These are phyloP conservation scores for Fomitopsis schrenkii DNA, from an alignment of 1,284 basidiomycete species.

Conservation along the genomic window DNA sequence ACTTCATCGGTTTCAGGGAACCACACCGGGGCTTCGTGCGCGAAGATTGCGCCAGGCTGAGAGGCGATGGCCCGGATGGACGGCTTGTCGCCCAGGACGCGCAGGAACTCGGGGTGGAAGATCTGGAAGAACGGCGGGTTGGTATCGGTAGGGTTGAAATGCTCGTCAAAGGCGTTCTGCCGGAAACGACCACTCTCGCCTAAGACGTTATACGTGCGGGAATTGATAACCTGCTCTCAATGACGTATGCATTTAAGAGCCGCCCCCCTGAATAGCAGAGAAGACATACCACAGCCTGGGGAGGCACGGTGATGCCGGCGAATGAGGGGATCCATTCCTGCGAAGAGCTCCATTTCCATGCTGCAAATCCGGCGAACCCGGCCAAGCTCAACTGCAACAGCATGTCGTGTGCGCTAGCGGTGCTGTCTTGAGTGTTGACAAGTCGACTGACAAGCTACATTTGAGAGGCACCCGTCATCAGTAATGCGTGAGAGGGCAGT, in stretches of 20 bases:
- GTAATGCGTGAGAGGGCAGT: not conserved
- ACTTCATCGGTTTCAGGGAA: conserved; percentile 55
- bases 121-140: conserved; percentile 65
- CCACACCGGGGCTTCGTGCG: conserved; percentile 74
- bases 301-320: conserved; percentile 7
- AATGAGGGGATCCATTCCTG: not conserved
- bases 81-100: conserved; percentile 54
- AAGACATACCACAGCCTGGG: conserved; percentile 21
- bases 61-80: conserved; percentile 55
- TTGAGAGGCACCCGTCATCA: not conserved
- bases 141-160: conserved; percentile 38
- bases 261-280: not conserved
- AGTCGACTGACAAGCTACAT: not conserved
- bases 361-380: not conserved
- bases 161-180: conserved; percentile 18
- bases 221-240: conserved; percentile 25
- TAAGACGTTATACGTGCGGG: conserved; percentile 26
- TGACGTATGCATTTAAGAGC: not conserved
- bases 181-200: conserved; percentile 29
- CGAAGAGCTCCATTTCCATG: conserved; percentile 1
- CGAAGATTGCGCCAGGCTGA: conserved; percentile 58
- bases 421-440: not conserved
- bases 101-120: conserved; percentile 57
- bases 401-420: not conserved
- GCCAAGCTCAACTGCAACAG: not conserved